Evolutionary conservation across 208 protist species (phyloP), one percentile per base, ranked within the genome.

Genomic region (Leishmania aethiopica): DNA sequence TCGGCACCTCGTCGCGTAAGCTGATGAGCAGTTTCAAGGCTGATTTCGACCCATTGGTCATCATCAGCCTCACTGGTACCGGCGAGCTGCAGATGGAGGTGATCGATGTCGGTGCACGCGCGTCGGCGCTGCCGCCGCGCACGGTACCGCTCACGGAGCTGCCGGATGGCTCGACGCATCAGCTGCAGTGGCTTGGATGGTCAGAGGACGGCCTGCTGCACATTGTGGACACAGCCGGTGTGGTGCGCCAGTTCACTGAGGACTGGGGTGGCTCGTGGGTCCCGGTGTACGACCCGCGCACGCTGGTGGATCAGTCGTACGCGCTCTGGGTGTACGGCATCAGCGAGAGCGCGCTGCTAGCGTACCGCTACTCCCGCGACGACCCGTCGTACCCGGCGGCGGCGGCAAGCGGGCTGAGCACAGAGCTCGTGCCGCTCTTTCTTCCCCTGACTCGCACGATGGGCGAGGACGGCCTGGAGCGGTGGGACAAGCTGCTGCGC

Each of bases 181-280:
- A 96, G 78, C 84, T 97, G 76, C 92, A 96, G 86, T 97, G 94
- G 94, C 79, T 96, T 40, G 94, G 94, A 19, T 97, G 92, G 92
- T 96, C 93, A 0, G 93, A 97, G 78, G 94, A 97, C 70, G 94
- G 94, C 22, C 90, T 94, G 45, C 91, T 97, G 77, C 93, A 96
- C 86, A 79, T 89, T 40, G 90, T 81, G 35, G 94, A 97, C 81
- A 96, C 92, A 17, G 94, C 94, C 3, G 94, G 94, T 19, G 93
- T 97, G 64, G 87, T 97, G 85, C 92, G 91, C 60, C 88, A 96
- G 85, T 92, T 90, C 84, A 96, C 92, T 51, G 85, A 92, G 70
- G 85, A 82, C 77, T 97, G 93, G 93, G 93, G 93, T 64, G 94
- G 94, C 15, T 75, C 88, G 59, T 97, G 94, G 93, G 81, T 96